These are phyloP conservation scores for Amphibolis antarctica DNA, from an alignment of 106 monocot species.

Conservation along the genomic window DNA sequence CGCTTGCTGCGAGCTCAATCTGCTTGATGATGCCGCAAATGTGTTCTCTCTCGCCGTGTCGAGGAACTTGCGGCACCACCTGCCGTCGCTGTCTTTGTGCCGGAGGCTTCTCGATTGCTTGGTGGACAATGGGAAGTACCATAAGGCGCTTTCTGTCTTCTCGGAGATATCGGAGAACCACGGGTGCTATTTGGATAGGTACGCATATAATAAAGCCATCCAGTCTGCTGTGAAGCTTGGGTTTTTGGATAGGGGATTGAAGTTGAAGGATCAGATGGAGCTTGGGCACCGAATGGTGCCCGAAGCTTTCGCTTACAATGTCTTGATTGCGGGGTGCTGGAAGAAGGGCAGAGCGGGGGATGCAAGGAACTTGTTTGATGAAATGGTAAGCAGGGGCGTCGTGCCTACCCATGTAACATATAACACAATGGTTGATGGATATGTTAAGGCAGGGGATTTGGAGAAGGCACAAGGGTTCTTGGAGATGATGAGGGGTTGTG, in stretches of 20 bases:
- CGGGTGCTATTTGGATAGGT: conserved; percentile 26
- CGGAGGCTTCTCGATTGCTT: conserved; percentile 38
- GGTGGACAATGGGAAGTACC: conserved; percentile 26
- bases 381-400: conserved; percentile 26
- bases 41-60: conserved; percentile 11
- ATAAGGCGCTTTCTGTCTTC: conserved; percentile 26
- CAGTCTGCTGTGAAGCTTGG: conserved; percentile 32
- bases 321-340: conserved; percentile 46
- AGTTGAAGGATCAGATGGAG: conserved; percentile 20
- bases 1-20: conserved; percentile 18
- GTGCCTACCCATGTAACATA: conserved; percentile 36
- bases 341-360: conserved; percentile 16
- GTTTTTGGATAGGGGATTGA: conserved; percentile 24
- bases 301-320: conserved; percentile 51
- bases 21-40: conserved; percentile 14
- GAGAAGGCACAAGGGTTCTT: conserved; percentile 26
- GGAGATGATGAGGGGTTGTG: conserved; percentile 18
- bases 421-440: conserved; percentile 71
- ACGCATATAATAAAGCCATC: conserved; percentile 47
- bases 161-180: conserved; percentile 5
- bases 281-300: conserved; percentile 1
- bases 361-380: conserved; percentile 39
- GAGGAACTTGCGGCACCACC: not conserved
- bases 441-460: conserved; percentile 38
- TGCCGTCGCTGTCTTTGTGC: conserved; percentile 12